Percentiles rank a stretch among this genome's conserved stretches.
These are phyloP conservation scores for Mycena capillaripes DNA, from an alignment of 768 basidiomycete species.

Conservation along the genomic window DNA sequence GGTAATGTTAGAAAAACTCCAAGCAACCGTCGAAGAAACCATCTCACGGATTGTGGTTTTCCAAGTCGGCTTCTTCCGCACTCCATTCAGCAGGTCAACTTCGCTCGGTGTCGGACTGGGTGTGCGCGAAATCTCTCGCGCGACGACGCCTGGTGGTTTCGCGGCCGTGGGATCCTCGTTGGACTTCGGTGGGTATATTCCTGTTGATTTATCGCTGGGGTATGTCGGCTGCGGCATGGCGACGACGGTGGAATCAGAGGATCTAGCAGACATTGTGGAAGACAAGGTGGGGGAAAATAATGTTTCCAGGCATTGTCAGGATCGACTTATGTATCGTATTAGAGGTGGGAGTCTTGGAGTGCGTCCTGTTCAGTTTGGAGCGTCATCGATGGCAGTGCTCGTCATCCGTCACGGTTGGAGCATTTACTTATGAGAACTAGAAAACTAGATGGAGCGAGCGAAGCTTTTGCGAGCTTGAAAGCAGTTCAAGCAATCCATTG, in stretches of 20 bases:
- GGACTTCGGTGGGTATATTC: neutral
- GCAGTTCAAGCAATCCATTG: too few relatives aligned
- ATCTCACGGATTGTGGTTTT: neutral
- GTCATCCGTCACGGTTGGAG: too few relatives aligned
- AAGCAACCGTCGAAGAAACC: neutral
- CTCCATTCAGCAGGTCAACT: conserved; percentile 27
- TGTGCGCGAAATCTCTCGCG: conserved; percentile 26
- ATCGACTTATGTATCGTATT: neutral
- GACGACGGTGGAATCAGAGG: neutral
- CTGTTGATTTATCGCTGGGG: neutral
- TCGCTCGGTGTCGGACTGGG: conserved; percentile 41
- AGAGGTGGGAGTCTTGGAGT: too few relatives aligned
- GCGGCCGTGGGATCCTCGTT: neutral
- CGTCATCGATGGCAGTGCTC: too few relatives aligned
- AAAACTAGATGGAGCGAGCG: too few relatives aligned
- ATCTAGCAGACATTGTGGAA: neutral
- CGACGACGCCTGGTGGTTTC: neutral
- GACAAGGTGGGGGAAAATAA: neutral
- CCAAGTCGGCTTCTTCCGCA: neutral
- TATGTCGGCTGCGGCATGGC: neutral
- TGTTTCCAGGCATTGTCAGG: neutral
- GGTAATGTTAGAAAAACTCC: neutral
- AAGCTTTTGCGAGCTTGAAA: too few relatives aligned
- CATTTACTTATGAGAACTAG: too few relatives aligned
- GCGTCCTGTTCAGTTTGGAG: too few relatives aligned